A percentile compares a stretch with the other conserved stretches of the same genome.
Conservation (phyloP, 140 eudicot genomes). For the Ambrosia hybrid region DNA sequence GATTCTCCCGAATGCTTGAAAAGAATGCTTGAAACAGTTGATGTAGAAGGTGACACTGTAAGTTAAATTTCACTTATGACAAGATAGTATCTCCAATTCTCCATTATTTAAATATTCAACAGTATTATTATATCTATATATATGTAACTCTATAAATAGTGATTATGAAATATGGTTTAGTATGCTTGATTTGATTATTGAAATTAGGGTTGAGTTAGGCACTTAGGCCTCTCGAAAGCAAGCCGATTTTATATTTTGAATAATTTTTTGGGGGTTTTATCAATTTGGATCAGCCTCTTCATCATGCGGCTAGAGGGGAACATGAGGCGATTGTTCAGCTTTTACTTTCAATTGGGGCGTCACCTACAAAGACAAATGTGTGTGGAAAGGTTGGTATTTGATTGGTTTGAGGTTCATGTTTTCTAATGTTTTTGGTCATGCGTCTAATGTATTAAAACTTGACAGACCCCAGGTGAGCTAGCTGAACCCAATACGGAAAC, state of each 20-base stretch:
- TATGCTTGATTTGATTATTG: too few species aligned
- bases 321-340: constrained; percentile 54
- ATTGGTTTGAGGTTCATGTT: neutral
- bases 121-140: too few species aligned
- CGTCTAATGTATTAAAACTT: neutral
- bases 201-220: too few species aligned
- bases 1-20: constrained; percentile 51
- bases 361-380: constrained; percentile 53
- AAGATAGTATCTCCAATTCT: too few species aligned
- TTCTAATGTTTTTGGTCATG: neutral
- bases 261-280: neutral
- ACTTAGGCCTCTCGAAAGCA: too few species aligned
- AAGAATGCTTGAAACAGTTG: constrained; percentile 82
- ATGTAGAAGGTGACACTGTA: constrained; percentile 94
- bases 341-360: constrained; percentile 68
- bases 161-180: too few species aligned
- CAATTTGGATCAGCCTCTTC: constrained; percentile 67
- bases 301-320: constrained; percentile 95
- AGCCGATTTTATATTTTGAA: neutral
- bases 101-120: too few species aligned
- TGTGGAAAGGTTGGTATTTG: constrained; percentile 64
- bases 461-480: too few species aligned
- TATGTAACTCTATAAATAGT: too few species aligned
- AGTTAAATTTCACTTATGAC: constrained; percentile 22
- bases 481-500: too few species aligned